These are phyloP conservation scores for Geranium incanum DNA, from an alignment of 441 rosid genomes.

Conservation along the genomic window DNA sequence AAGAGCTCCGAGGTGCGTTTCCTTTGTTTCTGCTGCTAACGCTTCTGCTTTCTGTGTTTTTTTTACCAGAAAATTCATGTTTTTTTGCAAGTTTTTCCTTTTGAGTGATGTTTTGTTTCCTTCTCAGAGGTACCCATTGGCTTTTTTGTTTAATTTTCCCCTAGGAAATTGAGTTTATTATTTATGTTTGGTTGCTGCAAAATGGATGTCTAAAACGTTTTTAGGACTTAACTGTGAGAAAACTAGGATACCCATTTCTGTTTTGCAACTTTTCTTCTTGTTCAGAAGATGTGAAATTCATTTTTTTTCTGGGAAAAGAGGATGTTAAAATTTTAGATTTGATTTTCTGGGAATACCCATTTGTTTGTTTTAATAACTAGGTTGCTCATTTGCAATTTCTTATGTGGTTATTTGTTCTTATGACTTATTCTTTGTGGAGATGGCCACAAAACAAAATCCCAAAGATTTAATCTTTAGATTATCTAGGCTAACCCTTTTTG, in stretches of 20 bases:
- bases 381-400: not conserved
- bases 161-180: not conserved
- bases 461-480: not conserved
- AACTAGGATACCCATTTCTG: too few species aligned
- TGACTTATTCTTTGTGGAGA: not conserved
- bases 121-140: not conserved
- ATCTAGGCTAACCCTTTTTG: conserved; percentile 4
- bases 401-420: not conserved
- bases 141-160: not conserved
- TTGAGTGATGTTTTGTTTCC: not conserved
- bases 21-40: not conserved
- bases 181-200: not conserved
- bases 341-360: not conserved
- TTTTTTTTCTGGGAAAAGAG: not conserved
- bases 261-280: not conserved
- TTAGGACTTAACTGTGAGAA: not conserved
- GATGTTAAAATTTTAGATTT: not conserved
- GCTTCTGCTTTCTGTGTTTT: not conserved
- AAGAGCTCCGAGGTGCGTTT: not conserved
- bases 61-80: not conserved
- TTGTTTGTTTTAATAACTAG: not conserved
- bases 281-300: too few species aligned
- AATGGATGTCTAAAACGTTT: not conserved
- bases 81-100: not conserved
- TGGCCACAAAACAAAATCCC: not conserved